Evolutionary conservation across 768 basidiomycete species (phyloP).

Genomic region (Ramaria sp.): DNA sequence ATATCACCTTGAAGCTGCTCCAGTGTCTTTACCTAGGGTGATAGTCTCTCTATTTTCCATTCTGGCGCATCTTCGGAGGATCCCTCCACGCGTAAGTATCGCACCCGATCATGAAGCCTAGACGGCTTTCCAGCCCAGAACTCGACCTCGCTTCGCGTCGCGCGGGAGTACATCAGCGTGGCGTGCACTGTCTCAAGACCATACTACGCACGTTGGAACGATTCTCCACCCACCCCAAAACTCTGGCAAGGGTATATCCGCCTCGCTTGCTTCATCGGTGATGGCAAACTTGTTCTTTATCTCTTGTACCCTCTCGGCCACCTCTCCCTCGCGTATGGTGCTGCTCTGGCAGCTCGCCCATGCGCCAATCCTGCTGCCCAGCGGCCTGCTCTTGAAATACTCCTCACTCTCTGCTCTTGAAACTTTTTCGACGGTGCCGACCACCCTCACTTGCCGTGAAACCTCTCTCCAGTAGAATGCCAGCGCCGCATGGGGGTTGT

Average conservation of each 20-base stretch:
- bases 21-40: slow-evolving; percentile 38
- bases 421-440: slow-evolving; percentile 79
- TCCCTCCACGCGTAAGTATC: slow-evolving; percentile 48
- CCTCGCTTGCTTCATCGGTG: slow-evolving; percentile 26
- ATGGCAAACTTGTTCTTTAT: slow-evolving; percentile 48
- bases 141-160: slow-evolving; percentile 67
- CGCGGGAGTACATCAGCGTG: background rate
- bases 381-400: slow-evolving; percentile 75
- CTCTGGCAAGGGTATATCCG: slow-evolving; percentile 64
- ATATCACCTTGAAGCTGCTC: background rate
- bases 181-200: background rate
- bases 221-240: slow-evolving; percentile 98
- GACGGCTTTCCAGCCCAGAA: slow-evolving; percentile 98
- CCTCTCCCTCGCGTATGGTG: slow-evolving; percentile 61
- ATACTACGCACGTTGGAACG: slow-evolving; percentile 62
- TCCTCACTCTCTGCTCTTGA: slow-evolving; percentile 58
- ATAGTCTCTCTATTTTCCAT: slow-evolving; percentile 75
- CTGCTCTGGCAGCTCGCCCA: slow-evolving; percentile 89
- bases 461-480: slow-evolving; percentile 91
- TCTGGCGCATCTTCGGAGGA: slow-evolving; percentile 35
- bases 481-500: slow-evolving; percentile 71
- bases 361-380: slow-evolving; percentile 80
- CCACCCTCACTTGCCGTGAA: slow-evolving; percentile 67
- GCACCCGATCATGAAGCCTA: slow-evolving; percentile 82
- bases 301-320: slow-evolving; percentile 49